These are phyloP conservation scores for Rhizopogon roseolus DNA, from an alignment of 768 basidiomycete species.

Conservation along the genomic window DNA sequence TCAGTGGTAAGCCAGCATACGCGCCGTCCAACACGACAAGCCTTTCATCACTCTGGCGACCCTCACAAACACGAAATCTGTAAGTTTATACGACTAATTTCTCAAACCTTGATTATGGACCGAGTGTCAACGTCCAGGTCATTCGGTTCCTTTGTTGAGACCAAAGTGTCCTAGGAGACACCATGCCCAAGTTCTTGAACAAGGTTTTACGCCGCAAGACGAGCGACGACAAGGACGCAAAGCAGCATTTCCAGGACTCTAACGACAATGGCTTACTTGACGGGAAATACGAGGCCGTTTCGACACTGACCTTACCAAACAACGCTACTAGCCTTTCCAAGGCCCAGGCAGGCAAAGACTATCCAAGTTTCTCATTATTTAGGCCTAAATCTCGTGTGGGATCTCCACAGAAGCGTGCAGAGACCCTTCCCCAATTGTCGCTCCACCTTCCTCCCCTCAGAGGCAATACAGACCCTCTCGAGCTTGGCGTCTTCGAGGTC, in stretches of 20 bases:
- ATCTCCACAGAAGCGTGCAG: conserved; percentile 28
- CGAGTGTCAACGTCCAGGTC: neutral
- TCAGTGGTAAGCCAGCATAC: neutral
- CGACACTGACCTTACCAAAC: conserved; percentile 36
- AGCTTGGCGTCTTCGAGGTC: conserved; percentile 55
- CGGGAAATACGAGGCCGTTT: conserved; percentile 71
- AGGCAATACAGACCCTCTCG: conserved; percentile 39
- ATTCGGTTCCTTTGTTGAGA: conserved; percentile 9
- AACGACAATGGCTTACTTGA: conserved; percentile 52
- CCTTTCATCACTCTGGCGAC: neutral
- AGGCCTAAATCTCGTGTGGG: conserved; percentile 38
- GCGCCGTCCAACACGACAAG: neutral
- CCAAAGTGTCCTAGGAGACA: conserved; percentile 11
- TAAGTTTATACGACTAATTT: neutral
- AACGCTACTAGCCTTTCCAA: conserved; percentile 15
- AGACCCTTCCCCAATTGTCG: conserved; percentile 50
- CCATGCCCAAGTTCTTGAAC: conserved; percentile 65
- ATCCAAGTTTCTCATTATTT: conserved; percentile 43
- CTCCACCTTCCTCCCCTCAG: conserved; percentile 55
- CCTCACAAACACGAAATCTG: neutral
- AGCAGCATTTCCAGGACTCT: conserved; percentile 23
- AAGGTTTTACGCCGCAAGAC: conserved; percentile 77
- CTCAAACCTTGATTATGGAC: neutral
- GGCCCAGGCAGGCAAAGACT: conserved; percentile 25
- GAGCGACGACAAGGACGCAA: conserved; percentile 44